phyloP scores from a whole-genome alignment of 2,329 filamentous ascomycete species.

The Colletotrichum sp. region DNA sequence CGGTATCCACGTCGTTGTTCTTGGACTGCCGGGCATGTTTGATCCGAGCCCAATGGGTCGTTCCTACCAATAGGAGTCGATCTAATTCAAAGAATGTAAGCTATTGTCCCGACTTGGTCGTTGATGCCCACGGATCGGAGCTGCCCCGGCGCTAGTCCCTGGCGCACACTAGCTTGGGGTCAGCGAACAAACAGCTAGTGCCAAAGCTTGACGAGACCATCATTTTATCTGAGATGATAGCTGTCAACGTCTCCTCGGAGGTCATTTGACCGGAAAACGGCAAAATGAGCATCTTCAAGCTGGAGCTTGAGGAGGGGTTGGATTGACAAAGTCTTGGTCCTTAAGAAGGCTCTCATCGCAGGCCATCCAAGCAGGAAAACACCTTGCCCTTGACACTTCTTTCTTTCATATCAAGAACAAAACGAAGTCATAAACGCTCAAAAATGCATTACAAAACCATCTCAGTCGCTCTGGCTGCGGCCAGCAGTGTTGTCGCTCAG shows the following conservation, averaged over 20 bases:
- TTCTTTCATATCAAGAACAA: background rate
- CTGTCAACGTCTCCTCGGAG: background rate
- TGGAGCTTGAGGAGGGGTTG: background rate
- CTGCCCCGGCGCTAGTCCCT: constrained; percentile 9
- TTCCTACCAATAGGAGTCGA: background rate
- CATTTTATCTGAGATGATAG: background rate
- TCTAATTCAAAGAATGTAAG: background rate
- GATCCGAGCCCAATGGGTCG: background rate
- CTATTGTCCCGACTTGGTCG: background rate
- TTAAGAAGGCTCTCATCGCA: background rate
- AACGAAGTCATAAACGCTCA: background rate
- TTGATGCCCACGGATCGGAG: constrained; percentile 2
- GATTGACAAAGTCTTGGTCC: background rate
- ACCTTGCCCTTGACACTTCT: background rate
- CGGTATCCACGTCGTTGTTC: background rate
- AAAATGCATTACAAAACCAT: constrained; percentile 32
- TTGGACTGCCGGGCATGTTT: background rate
- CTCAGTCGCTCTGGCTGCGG: constrained; percentile 28
- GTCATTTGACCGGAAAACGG: background rate
- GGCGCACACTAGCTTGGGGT: background rate
- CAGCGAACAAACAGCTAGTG: background rate
- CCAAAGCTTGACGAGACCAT: background rate
- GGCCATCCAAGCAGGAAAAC: background rate
- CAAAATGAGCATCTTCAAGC: background rate
- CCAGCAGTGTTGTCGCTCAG: constrained; percentile 40